Base-by-base conservation (phyloP, 805 yeast species). In the Zygosaccharomyces rouxii region DNA sequence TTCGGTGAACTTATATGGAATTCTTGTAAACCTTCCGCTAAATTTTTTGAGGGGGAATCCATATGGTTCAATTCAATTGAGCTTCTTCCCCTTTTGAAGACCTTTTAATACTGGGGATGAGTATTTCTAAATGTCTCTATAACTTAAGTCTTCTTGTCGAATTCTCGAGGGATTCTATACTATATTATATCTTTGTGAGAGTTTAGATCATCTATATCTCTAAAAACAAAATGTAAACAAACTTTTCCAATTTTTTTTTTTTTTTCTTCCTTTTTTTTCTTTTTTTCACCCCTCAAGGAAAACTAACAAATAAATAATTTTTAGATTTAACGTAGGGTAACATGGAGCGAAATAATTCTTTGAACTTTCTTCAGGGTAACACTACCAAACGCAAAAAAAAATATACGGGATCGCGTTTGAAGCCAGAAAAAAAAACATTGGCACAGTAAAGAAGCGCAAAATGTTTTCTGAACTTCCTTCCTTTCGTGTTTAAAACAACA, bases 1-100 rank as follows among this genome's bases (percentile, higher is more conserved):
- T 25, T 25, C 5, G 61, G 61, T 39, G 57, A 53, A 30, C 56
- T 55, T 35, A 60, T 58, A 44, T 60, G 64, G 43, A 60, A 60
- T 26, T 54, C 47, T n/a, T 52, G 51, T 46, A 60, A 51, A 22
- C 52, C 53, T 13, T 60, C 59, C 6, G 51, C 58, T 26, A 57
- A 51, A 46, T 35, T 50, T 47, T 38, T 47, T 38, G 54, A 51
- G 16, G 54, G 54, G 9, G 54, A 51, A 26, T 51, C 51, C 39
- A 40, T 40, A 18, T 22, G 35, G 43, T 28, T 48, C 51, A 43
- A 42, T 47, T 33, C 14, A 33, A n/a, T 21, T 21, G n/a, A 31
- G 13, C 23, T 28, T 22, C 44, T 30, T 19, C 42, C 41, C 1
- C 18, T 22, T 25, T 38, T 18, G 18, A 21, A 21, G 16, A 11